Evolutionary conservation across 352 stramenopile genomes (phyloP).

Genomic region (Phytophthora niederhauseri): DNA sequence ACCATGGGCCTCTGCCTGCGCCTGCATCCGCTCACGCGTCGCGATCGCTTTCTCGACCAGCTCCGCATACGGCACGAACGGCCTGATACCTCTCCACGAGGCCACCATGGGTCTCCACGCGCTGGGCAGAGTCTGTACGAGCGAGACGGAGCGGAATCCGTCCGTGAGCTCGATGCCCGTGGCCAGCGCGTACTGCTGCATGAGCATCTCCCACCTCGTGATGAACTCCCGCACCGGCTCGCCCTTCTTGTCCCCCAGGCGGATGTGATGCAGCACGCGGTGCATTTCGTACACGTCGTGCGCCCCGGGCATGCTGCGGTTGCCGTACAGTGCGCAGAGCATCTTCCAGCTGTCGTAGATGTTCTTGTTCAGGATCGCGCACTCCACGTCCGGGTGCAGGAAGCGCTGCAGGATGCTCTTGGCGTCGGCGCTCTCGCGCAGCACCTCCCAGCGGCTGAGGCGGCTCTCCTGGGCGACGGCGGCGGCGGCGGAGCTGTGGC

Average conservation of each 20-base stretch:
- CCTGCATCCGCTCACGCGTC: constrained; percentile 29
- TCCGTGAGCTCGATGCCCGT: constrained; percentile 50
- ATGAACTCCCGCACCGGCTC: constrained; percentile 47
- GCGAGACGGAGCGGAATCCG: constrained; percentile 42
- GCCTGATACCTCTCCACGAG: constrained; percentile 41
- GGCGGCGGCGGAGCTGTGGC: not conserved
- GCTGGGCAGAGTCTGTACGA: constrained; percentile 42
- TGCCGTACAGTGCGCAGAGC: constrained; percentile 51
- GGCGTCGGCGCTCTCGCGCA: constrained; percentile 49
- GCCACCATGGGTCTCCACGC: constrained; percentile 36
- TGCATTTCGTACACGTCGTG: constrained; percentile 52
- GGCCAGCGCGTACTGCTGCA: constrained; percentile 45
- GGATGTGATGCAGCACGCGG: constrained; percentile 48
- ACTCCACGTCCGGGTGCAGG: constrained; percentile 52
- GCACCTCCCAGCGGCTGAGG: constrained; percentile 47
- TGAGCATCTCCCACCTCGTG: constrained; percentile 44
- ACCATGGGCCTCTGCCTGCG: constrained; percentile 36
- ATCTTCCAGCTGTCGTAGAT: constrained; percentile 58
- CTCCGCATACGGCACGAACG: constrained; percentile 49
- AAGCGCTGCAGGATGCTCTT: constrained; percentile 56
- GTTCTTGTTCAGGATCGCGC: constrained; percentile 54
- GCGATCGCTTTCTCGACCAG: constrained; percentile 42
- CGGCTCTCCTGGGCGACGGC: constrained; percentile 2
- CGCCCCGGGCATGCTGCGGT: constrained; percentile 34
- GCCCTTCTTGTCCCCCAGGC: constrained; percentile 49